Percentiles rank a stretch among this genome's conserved stretches.
Conservation (phyloP, 306 rosid species). For the Rubus parviflorus region DNA sequence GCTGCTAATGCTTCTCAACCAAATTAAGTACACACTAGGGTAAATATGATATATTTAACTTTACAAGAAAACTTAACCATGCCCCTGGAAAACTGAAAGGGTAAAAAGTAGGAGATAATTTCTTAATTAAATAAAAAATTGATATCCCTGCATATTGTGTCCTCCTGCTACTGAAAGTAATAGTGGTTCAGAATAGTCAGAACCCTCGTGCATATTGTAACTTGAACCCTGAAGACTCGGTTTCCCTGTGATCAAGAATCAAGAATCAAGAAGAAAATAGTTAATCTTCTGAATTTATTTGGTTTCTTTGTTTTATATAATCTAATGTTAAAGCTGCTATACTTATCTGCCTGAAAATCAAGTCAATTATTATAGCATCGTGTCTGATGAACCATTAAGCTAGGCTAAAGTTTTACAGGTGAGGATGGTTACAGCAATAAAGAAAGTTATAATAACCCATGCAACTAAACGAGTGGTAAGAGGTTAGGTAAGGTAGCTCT, state of each 20-base stretch:
- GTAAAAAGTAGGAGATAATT: neutral
- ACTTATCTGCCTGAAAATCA: neutral
- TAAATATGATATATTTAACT: neutral
- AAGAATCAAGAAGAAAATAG: neutral
- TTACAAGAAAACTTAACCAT: neutral
- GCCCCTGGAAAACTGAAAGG: neutral
- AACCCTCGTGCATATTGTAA: neutral
- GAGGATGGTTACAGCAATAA: conserved; percentile 24
- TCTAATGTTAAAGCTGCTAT: neutral
- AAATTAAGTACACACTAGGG: neutral
- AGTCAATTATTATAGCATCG: neutral
- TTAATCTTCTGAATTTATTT: neutral
- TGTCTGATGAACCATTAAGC: neutral
- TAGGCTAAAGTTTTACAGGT: conserved; percentile 31
- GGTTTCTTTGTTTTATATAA: too few species aligned
- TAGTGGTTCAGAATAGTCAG: neutral
- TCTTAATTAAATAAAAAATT: neutral
- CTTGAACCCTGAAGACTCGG: neutral
- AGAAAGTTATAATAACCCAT: neutral
- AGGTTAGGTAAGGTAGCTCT: neutral
- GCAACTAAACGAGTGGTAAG: neutral
- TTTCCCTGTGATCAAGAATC: neutral
- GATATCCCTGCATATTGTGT: neutral
- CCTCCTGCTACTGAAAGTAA: neutral
- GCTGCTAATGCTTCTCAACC: neutral